These are phyloP conservation scores for Podospora tetraspora DNA, from an alignment of 495 filamentous ascomycete genomes.

Conservation along the genomic window DNA sequence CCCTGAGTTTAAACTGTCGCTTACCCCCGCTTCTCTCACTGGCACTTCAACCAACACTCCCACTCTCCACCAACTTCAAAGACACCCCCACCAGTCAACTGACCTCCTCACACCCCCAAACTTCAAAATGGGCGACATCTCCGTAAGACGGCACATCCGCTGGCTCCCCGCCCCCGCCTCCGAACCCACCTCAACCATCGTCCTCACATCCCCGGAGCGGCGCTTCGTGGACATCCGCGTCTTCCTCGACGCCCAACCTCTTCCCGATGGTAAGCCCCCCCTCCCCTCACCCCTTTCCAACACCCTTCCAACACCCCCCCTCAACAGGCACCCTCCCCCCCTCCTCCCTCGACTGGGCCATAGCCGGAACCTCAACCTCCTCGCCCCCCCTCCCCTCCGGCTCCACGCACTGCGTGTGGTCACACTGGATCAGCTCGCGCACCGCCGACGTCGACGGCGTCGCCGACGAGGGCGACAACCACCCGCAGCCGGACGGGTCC, in stretches of 20 bases:
- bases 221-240: constrained; percentile 51
- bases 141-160: constrained; percentile 36
- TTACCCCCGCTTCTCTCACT: background rate
- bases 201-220: constrained; percentile 44
- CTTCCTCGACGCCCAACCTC: constrained; percentile 1
- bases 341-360: constrained; percentile 45
- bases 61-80: background rate
- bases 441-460: constrained; percentile 28
- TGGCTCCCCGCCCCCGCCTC: constrained; percentile 38
- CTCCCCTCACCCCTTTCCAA: too few relatives aligned
- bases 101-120: background rate
- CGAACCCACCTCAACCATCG: constrained; percentile 42
- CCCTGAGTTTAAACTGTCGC: background rate
- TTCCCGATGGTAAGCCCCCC: background rate
- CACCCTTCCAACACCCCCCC: too few relatives aligned
- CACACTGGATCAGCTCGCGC: constrained; percentile 50
- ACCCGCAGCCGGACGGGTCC: constrained; percentile 32
- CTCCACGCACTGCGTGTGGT: constrained; percentile 38
- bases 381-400: background rate
- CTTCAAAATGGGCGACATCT: constrained; percentile 34
- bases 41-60: background rate
- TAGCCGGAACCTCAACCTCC: constrained; percentile 44
- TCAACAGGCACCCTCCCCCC: constrained; percentile 10
- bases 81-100: background rate
- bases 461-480: constrained; percentile 50